These are phyloP conservation scores for Coemansia biformis DNA, from an alignment of 192 early-diverging fungal genomes.

Conservation along the genomic window DNA sequence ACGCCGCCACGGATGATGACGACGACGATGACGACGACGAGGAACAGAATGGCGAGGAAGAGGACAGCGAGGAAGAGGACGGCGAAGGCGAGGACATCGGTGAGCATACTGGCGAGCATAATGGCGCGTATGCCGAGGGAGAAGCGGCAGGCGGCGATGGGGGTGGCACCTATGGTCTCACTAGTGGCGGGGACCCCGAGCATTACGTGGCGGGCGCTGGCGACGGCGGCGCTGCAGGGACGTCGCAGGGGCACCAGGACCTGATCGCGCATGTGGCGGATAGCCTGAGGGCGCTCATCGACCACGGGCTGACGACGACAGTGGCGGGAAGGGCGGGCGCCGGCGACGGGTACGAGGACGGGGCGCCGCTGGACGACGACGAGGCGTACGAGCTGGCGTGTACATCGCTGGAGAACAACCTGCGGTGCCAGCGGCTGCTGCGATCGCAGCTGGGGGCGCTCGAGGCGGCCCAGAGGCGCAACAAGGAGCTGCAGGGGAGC, in stretches of 20 bases:
- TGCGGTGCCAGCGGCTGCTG: slow-evolving; percentile 44
- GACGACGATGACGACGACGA: slow-evolving; percentile 16
- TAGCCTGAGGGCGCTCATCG: slow-evolving; percentile 40
- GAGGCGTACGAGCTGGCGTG: slow-evolving; percentile 36
- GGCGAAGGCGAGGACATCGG: slow-evolving; percentile 1
- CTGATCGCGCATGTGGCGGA: slow-evolving; percentile 43
- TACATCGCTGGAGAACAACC: slow-evolving; percentile 49
- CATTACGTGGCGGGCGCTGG: too few relatives aligned
- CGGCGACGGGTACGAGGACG: slow-evolving; percentile 11
- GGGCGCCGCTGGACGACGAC: slow-evolving; percentile 24
- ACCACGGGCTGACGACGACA: slow-evolving; percentile 27
- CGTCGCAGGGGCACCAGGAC: slow-evolving; percentile 15
- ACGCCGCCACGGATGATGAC: slow-evolving; percentile 6
- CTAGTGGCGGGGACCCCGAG: too few relatives aligned
- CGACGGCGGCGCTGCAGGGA: slow-evolving; percentile 1
- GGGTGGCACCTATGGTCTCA: too few relatives aligned
- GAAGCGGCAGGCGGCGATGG: not conserved
- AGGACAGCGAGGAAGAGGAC: slow-evolving; percentile 14
- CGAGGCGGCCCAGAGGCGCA: slow-evolving; percentile 49
- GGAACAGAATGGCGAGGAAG: slow-evolving; percentile 9
- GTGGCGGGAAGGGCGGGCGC: slow-evolving; percentile 3
- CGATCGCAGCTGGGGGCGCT: slow-evolving; percentile 43
- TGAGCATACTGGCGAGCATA: too few relatives aligned
- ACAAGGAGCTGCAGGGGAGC: slow-evolving; percentile 39
- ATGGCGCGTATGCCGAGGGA: too few relatives aligned